A percentile compares a stretch with the other conserved stretches of the same genome.
Conservation (phyloP, 495 filamentous ascomycete species). For the Lepraria neglecta region DNA sequence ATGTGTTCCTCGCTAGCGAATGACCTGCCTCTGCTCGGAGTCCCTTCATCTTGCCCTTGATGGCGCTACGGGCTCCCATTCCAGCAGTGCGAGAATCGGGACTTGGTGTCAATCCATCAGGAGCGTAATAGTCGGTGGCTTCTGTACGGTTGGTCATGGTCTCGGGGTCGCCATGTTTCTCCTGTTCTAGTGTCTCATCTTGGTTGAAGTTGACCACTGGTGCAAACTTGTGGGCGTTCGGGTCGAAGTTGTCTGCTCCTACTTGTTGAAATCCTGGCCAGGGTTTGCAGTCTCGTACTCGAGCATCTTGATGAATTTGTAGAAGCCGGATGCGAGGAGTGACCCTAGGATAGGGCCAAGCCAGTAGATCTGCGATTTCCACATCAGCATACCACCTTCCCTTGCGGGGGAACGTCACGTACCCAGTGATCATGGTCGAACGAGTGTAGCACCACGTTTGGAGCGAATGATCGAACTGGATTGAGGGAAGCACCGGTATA, state of each 20-base stretch:
- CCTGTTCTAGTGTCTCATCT: neutral
- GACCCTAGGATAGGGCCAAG: slow-evolving; percentile 61
- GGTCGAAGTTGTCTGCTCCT: slow-evolving; percentile 14
- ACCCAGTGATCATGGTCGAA: slow-evolving; percentile 35
- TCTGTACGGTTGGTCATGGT: neutral
- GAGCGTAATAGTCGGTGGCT: slow-evolving; percentile 3
- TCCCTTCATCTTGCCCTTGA: neutral
- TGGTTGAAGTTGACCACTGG: slow-evolving; percentile 19
- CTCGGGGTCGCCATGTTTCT: neutral
- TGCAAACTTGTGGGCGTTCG: slow-evolving; percentile 6
- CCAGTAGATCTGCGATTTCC: slow-evolving; percentile 42
- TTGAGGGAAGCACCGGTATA: slow-evolving; percentile 58
- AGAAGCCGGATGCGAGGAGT: slow-evolving; percentile 62
- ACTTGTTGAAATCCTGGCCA: slow-evolving; percentile 49
- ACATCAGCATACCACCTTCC: neutral
- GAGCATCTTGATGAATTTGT: slow-evolving; percentile 58
- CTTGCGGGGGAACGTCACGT: neutral
- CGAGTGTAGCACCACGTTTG: slow-evolving; percentile 21
- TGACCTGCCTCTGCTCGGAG: neutral
- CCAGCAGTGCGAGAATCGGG: neutral
- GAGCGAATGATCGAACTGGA: slow-evolving; percentile 40
- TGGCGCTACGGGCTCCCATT: neutral
- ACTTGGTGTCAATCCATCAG: neutral
- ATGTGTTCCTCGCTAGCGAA: neutral
- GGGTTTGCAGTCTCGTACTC: slow-evolving; percentile 76